Evolutionary conservation across 345 rosid genomes (phyloP).

Genomic region (Rhizophora mangle): DNA sequence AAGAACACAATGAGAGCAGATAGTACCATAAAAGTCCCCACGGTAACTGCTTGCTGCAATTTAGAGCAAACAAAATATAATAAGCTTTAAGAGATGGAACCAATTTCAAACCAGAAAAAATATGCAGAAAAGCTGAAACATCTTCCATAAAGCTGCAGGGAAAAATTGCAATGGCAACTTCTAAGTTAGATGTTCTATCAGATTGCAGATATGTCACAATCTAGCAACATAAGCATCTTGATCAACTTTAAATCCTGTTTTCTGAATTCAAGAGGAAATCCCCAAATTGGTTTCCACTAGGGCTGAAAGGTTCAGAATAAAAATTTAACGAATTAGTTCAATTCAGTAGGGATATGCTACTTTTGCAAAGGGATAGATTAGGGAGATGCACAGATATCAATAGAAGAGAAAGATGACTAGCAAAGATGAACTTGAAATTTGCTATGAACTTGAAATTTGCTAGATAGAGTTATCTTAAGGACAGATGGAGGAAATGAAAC

Average conservation of each 20-base stretch:
- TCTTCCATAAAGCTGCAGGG: background rate
- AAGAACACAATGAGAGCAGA: slow-evolving; percentile 49
- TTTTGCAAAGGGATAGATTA: background rate
- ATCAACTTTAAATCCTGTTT: too few species aligned
- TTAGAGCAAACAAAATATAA: background rate
- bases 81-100: background rate
- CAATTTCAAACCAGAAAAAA: background rate
- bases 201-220: background rate
- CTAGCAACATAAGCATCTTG: background rate
- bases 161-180: background rate
- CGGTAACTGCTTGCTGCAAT: slow-evolving; percentile 44
- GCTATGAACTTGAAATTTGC: too few species aligned
- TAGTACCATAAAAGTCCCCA: slow-evolving; percentile 49
- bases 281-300: too few species aligned
- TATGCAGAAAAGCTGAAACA: background rate
- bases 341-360: too few species aligned
- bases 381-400: background rate
- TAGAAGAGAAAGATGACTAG: too few species aligned
- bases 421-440: too few species aligned
- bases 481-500: too few species aligned
- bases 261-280: too few species aligned
- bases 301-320: too few species aligned
- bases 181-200: background rate
- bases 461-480: too few species aligned
- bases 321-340: too few species aligned